These are phyloP conservation scores for Kwoniella shivajii DNA, from an alignment of 1,284 basidiomycete species.

Conservation along the genomic window DNA sequence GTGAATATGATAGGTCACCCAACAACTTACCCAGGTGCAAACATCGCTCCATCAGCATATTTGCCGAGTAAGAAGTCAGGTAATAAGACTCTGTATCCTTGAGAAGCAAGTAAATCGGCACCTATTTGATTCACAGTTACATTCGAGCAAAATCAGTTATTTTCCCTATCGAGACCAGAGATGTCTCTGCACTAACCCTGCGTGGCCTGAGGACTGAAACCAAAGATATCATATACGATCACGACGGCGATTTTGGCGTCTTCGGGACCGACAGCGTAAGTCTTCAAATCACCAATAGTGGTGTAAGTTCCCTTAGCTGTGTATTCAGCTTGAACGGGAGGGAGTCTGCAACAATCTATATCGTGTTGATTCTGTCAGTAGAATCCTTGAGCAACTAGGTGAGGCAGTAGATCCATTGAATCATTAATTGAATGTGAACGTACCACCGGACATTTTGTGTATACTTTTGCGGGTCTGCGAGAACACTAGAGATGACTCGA, in stretches of 20 bases:
- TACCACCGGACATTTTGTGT: constrained; percentile 1
- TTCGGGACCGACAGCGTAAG: constrained; percentile 45
- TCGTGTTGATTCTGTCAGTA: neutral
- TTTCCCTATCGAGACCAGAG: neutral
- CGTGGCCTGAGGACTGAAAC: constrained; percentile 55
- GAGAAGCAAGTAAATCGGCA: constrained; percentile 52
- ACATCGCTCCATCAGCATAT: constrained; percentile 48
- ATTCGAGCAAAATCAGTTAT: neutral
- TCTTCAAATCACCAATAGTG: constrained; percentile 52
- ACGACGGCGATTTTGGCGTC: constrained; percentile 43
- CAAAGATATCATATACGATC: constrained; percentile 55
- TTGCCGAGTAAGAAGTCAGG: constrained; percentile 56
- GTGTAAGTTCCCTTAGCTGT: constrained; percentile 55
- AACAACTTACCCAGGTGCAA: constrained; percentile 30
- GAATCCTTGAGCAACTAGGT: too few species aligned
- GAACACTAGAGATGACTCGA: too few species aligned
- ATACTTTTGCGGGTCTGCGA: neutral
- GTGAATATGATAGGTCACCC: neutral
- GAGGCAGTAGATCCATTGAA: too few species aligned
- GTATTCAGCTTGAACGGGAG: constrained; percentile 57
- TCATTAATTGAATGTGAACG: neutral
- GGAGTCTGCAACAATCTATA: constrained; percentile 57
- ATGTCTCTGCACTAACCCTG: constrained; percentile 47
- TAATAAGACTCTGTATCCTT: constrained; percentile 54
- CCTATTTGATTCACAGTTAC: constrained; percentile 29